Conservation (phyloP, 768 basidiomycete genomes). For the Ephemerocybe angulata region DNA sequence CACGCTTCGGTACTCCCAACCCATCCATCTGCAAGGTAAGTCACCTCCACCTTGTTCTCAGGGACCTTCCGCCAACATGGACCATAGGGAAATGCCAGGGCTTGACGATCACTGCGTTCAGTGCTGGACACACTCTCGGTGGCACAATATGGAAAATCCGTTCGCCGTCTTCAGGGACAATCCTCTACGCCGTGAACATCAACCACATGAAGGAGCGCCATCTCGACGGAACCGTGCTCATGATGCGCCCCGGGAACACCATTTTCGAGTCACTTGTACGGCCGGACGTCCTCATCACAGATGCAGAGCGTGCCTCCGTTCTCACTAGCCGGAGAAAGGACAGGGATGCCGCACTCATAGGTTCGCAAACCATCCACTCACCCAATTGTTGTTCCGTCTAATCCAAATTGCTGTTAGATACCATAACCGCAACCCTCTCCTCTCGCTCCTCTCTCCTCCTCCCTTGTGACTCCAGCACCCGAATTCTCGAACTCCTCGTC, state of each 20-base stretch:
- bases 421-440: conserved; percentile 81
- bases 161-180: conserved; percentile 94
- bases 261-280: conserved; percentile 84
- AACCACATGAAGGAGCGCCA: conserved; percentile 97
- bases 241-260: conserved; percentile 69
- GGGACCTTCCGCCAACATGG: background rate
- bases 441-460: conserved; percentile 80
- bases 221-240: conserved; percentile 88
- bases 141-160: conserved; percentile 98
- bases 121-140: conserved; percentile 91
- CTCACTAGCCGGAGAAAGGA: conserved; percentile 86
- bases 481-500: conserved; percentile 94
- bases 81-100: conserved; percentile 81
- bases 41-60: conserved; percentile 13
- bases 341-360: conserved; percentile 83
- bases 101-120: conserved; percentile 91
- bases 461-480: conserved; percentile 90
- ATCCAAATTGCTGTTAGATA: conserved; percentile 53
- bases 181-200: conserved; percentile 91
- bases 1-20: conserved; percentile 91
- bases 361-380: conserved; percentile 34
- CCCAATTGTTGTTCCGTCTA: background rate
- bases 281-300: conserved; percentile 92
- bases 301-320: conserved; percentile 81
- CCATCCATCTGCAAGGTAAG: conserved; percentile 89